Evolutionary conservation across 1,139 yeast genomes (phyloP).

Genomic region (Meyerozyma athensensis): DNA sequence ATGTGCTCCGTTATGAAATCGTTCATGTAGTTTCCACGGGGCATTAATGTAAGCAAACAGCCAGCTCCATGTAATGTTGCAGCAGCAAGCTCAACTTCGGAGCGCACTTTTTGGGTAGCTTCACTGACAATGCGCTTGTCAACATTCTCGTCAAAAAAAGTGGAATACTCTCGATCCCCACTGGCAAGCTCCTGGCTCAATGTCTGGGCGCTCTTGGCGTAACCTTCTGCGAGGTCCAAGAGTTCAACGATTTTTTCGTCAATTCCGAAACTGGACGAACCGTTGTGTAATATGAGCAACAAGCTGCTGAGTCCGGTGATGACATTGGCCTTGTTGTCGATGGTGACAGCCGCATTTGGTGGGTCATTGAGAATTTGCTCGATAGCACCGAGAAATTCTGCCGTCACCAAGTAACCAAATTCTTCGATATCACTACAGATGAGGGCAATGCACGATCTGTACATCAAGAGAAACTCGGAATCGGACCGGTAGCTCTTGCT

Average conservation of each 20-base stretch:
- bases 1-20: conserved; percentile 36
- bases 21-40: conserved; percentile 37
- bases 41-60: conserved; percentile 39
- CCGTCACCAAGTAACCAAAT: conserved; percentile 41
- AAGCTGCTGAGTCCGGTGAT: conserved; percentile 43
- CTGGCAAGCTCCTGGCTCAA: conserved; percentile 29
- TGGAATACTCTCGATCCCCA: conserved; percentile 44
- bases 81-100: conserved; percentile 38
- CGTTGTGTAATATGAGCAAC: conserved; percentile 43
- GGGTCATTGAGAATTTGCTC: conserved; percentile 32
- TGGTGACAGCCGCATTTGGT: conserved; percentile 27
- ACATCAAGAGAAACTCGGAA: conserved; percentile 39
- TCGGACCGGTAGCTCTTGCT: conserved; percentile 35
- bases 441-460: conserved; percentile 40
- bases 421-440: conserved; percentile 49
- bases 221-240: conserved; percentile 45
- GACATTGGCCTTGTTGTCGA: conserved; percentile 36
- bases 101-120: conserved; percentile 25
- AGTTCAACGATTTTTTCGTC: conserved; percentile 42
- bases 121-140: conserved; percentile 37
- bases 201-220: conserved; percentile 30
- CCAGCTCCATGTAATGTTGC: conserved; percentile 48
- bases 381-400: conserved; percentile 34
- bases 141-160: conserved; percentile 32
- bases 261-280: conserved; percentile 46